A percentile compares a stretch with the other conserved stretches of the same genome.
These are phyloP conservation scores for Flaveria trinervia DNA, from an alignment of 129 eudicot genomes.

Conservation along the genomic window DNA sequence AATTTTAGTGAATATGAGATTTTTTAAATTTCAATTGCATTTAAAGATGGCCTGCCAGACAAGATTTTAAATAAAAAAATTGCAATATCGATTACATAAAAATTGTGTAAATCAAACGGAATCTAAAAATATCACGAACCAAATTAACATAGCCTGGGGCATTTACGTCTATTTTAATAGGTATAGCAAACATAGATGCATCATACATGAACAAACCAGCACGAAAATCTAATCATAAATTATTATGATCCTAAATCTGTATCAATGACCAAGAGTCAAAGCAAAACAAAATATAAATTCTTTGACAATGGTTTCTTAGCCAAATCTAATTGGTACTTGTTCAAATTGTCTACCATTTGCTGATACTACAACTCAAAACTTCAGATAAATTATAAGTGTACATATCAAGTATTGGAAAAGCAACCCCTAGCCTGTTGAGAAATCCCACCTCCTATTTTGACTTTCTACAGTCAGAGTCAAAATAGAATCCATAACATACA, in stretches of 20 bases:
- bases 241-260: neutral
- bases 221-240: neutral
- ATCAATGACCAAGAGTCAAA: neutral
- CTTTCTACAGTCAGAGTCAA: constrained; percentile 19
- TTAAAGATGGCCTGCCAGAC: too few species aligned
- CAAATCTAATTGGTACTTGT: constrained; percentile 6
- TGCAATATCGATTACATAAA: too few species aligned
- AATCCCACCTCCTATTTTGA: constrained; percentile 12
- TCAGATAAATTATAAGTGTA: neutral
- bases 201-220: too few species aligned
- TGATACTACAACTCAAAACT: neutral
- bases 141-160: too few species aligned
- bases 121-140: too few species aligned
- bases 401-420: constrained; percentile 2
- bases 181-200: too few species aligned
- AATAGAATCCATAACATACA: constrained; percentile 23
- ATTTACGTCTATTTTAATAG: too few species aligned
- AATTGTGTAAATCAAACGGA: too few species aligned
- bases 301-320: neutral
- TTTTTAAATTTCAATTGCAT: too few species aligned
- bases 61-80: too few species aligned
- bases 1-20: too few species aligned
- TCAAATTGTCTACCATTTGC: constrained; percentile 1
- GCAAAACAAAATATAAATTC: neutral
- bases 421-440: constrained; percentile 9